A percentile compares a stretch with the other conserved stretches of the same genome.
These are phyloP conservation scores for Albizia julibrissin DNA, from an alignment of 306 rosid species.

Conservation along the genomic window DNA sequence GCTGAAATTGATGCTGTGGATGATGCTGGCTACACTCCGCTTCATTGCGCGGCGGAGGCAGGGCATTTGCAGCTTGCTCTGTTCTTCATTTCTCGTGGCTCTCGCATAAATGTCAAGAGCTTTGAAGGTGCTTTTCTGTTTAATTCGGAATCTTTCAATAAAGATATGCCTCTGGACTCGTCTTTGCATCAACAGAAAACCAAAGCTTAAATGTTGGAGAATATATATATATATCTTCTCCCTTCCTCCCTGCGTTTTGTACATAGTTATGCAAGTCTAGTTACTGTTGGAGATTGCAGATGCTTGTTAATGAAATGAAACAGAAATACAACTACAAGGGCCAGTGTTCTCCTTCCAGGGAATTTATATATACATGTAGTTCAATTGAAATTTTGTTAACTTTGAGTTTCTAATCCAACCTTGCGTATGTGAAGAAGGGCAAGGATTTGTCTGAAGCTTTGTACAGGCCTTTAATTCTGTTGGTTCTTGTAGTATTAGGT, in stretches of 20 bases:
- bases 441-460: not conserved
- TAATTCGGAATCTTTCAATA: not conserved
- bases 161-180: not conserved
- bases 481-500: not conserved
- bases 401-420: not conserved
- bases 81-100: slow-evolving; percentile 58
- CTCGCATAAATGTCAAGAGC: slow-evolving; percentile 34
- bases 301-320: slow-evolving; percentile 2
- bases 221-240: not conserved
- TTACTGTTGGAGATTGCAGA: not conserved
- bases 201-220: not conserved
- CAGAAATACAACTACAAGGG: not conserved
- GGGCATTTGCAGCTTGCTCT: slow-evolving; percentile 68
- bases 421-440: not conserved
- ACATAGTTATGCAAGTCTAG: not conserved
- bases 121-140: not conserved
- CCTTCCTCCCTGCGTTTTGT: not conserved
- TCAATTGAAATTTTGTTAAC: not conserved
- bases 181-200: not conserved
- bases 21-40: slow-evolving; percentile 67
- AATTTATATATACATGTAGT: not conserved
- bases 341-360: slow-evolving; percentile 2
- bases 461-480: not conserved
- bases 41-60: slow-evolving; percentile 70
- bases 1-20: slow-evolving; percentile 67